Base-by-base conservation (phyloP, 176 grass and related monocot genomes). In the Typha latifolia region DNA sequence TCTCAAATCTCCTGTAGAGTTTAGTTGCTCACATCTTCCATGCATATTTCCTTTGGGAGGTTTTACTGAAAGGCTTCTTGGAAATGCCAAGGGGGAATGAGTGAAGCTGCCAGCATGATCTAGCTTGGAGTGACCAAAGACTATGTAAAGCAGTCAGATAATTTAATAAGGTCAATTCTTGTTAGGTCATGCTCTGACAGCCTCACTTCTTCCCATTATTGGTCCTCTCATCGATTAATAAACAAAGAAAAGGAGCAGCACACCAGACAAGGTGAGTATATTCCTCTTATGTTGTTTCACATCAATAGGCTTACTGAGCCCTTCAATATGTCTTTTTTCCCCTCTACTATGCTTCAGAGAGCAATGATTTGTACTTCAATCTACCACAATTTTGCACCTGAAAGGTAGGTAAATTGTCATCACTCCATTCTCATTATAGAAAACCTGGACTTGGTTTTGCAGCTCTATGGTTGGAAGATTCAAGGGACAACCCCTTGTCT, bases 101-200 rank as follows among this genome's bases (percentile, higher is more conserved):
- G 71, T 86, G 79, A 86, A 86, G 84, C 84, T 86, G 84, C 84
- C 84, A 86, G 84, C 84, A 82, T 87, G 84, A 87, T 87, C 84
- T 82, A 87, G 63, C 79, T 87, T 68, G 70, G 72, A 57, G 70
- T 87, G 48, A 20, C 49, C 27, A 48, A 59, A 59, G n/a, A 7
- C 24, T 21, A 15, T 63, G 62, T 21, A 12, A 21, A 12, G 20
- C 6, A 23, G 61, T 21, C n/a, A 12, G 59, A 62, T 47, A 14
- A 26, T 61, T 48, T 49, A 32, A 24, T 43, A 3, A 32, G 75
- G 13, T 67, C 32, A 75, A 75, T 87, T 63, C 55, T 75, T 64
- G 72, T 68, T 91, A 96, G 91, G 87, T 96, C 91, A 96, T 96
- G 91, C 91, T 91, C 80, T 80, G 70, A 81, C 84, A 96, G 91